Evolutionary conservation across 768 basidiomycete genomes (phyloP).

Genomic region (Chalciporus pseudorubinellus): DNA sequence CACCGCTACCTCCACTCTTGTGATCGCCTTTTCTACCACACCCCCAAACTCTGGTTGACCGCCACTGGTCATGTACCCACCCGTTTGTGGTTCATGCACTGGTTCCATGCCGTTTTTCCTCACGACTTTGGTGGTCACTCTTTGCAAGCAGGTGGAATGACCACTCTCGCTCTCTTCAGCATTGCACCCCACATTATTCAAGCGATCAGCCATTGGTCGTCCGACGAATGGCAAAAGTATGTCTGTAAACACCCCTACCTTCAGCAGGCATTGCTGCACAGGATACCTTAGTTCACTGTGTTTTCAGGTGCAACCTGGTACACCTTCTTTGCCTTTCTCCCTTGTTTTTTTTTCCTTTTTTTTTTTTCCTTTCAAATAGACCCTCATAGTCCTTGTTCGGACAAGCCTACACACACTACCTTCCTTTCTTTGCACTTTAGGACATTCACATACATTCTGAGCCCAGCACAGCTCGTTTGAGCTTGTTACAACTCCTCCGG

Average conservation of each 20-base stretch:
- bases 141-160: constrained; percentile 24
- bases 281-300: too few relatives aligned
- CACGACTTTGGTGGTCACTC: constrained; percentile 35
- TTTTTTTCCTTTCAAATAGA: too few relatives aligned
- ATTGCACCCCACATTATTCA: constrained; percentile 15
- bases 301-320: too few relatives aligned
- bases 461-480: too few relatives aligned
- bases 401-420: too few relatives aligned
- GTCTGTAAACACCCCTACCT: neutral
- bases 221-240: constrained; percentile 14
- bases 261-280: too few relatives aligned
- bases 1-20: constrained; percentile 24
- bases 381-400: too few relatives aligned
- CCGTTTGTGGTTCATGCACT: constrained; percentile 32
- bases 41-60: constrained; percentile 34
- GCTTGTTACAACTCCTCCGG: too few relatives aligned
- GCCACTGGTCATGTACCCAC: constrained; percentile 25
- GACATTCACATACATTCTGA: too few relatives aligned
- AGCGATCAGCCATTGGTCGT: constrained; percentile 18
- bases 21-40: constrained; percentile 26
- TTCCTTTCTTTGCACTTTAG: too few relatives aligned
- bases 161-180: constrained; percentile 9
- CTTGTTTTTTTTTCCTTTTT: too few relatives aligned
- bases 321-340: too few relatives aligned
- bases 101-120: constrained; percentile 27